phyloP scores from a whole-genome alignment of 768 basidiomycete species.

The Naganishia onofrii region DNA sequence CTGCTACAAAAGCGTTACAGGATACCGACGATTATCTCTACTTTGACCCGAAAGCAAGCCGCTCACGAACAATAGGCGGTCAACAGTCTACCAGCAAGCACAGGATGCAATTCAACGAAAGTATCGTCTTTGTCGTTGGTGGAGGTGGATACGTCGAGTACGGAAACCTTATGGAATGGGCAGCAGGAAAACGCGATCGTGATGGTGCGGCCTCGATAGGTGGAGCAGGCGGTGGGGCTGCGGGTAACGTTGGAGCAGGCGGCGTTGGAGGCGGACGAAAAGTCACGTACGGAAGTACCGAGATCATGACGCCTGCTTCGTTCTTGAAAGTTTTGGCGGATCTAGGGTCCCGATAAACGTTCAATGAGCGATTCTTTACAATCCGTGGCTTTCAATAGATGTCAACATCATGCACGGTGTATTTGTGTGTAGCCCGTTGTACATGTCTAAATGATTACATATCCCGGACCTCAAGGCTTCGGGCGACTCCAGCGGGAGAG shows the following conservation, averaged over 20 bases:
- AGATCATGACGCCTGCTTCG: slow-evolving; percentile 82
- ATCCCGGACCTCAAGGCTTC: too few relatives aligned
- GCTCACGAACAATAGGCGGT: slow-evolving; percentile 56
- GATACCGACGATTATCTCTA: slow-evolving; percentile 95
- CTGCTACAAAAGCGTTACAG: slow-evolving; percentile 87
- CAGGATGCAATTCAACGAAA: slow-evolving; percentile 67
- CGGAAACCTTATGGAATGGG: slow-evolving; percentile 94
- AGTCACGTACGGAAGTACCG: slow-evolving; percentile 92
- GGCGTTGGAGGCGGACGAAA: slow-evolving; percentile 62
- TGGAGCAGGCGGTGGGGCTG: slow-evolving; percentile 20
- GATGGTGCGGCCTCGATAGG: slow-evolving; percentile 28
- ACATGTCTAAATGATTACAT: not conserved
- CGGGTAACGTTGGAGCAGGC: slow-evolving; percentile 35
- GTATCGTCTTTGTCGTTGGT: slow-evolving; percentile 89
- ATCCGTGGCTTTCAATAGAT: not conserved
- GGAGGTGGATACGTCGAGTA: slow-evolving; percentile 98
- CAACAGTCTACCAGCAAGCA: slow-evolving; percentile 57
- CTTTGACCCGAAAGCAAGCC: slow-evolving; percentile 83
- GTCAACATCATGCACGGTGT: not conserved
- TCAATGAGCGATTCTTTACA: not conserved
- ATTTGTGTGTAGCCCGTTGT: not conserved
- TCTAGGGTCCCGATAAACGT: slow-evolving; percentile 36
- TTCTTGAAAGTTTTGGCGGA: slow-evolving; percentile 72
- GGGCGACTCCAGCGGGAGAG: too few relatives aligned
- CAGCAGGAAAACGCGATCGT: slow-evolving; percentile 49